These are phyloP conservation scores for Botrytis pseudocinerea DNA, from an alignment of 2,329 filamentous ascomycete genomes.

Conservation along the genomic window DNA sequence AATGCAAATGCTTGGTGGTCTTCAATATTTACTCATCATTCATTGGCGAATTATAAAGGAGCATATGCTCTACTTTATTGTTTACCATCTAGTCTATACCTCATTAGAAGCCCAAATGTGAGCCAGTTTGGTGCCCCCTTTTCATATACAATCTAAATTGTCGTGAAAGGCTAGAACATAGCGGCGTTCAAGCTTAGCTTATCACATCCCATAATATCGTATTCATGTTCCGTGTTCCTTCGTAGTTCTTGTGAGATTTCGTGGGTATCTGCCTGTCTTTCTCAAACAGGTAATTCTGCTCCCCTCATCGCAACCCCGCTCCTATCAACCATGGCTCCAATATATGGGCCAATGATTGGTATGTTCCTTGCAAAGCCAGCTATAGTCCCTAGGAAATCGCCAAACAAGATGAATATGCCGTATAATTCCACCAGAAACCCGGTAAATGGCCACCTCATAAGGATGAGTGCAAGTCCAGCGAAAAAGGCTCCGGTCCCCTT, in stretches of 20 bases:
- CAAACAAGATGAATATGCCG: constrained; percentile 90
- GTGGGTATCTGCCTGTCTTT: background rate
- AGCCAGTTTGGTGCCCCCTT: background rate
- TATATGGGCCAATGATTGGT: constrained; percentile 83
- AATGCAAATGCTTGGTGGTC: background rate
- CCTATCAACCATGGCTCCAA: constrained; percentile 72
- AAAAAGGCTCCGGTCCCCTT: constrained; percentile 90
- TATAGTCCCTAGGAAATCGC: constrained; percentile 93
- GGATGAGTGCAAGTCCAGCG: constrained; percentile 77
- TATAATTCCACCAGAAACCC: constrained; percentile 91
- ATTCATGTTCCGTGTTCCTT: constrained; percentile 6
- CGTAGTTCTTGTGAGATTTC: background rate
- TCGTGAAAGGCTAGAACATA: background rate
- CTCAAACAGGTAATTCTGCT: constrained; percentile 73
- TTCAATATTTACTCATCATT: constrained; percentile 17
- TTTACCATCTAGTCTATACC: constrained; percentile 16
- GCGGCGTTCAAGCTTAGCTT: background rate
- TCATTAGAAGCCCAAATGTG: background rate
- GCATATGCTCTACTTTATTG: constrained; percentile 27
- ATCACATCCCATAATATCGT: background rate
- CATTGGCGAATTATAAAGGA: constrained; percentile 23
- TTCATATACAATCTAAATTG: constrained; percentile 15
- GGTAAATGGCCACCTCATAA: constrained; percentile 86
- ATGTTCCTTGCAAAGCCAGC: constrained; percentile 82
- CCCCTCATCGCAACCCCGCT: constrained; percentile 69